Evolutionary conservation across 1,284 basidiomycete genomes (phyloP).

Genomic region (Schizophyllum commune): DNA sequence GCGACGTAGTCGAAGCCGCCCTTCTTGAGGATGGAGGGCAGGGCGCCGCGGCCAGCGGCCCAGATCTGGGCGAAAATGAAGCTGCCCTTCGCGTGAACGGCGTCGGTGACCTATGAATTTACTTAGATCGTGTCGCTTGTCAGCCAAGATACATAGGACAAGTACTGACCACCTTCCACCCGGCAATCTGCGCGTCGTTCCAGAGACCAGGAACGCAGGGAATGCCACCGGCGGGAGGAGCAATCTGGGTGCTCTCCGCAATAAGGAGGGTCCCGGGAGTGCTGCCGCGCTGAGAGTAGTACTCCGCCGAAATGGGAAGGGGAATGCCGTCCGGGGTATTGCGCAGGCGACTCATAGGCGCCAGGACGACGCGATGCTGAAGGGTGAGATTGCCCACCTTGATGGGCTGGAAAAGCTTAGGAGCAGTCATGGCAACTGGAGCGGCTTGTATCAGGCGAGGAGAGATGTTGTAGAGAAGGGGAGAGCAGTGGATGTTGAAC

Average conservation of each 20-base stretch:
- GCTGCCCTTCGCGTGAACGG: conserved; percentile 21
- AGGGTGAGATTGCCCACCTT: conserved; percentile 33
- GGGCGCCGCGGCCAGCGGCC: conserved; percentile 16
- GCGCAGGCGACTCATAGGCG: conserved; percentile 32
- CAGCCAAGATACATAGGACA: no score
- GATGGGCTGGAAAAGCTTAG: conserved; percentile 36
- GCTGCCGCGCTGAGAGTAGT: conserved; percentile 9
- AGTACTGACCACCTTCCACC: no score
- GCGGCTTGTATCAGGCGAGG: no score
- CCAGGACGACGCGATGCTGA: conserved; percentile 29
- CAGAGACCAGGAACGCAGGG: conserved; percentile 10
- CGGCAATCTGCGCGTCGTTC: conserved; percentile 8
- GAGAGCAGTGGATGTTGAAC: no score
- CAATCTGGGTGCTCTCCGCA: conserved; percentile 9
- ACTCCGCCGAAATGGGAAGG: conserved; percentile 9
- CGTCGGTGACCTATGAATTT: conserved; percentile 15
- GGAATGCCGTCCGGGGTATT: conserved; percentile 3
- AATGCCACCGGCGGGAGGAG: conserved; percentile 2
- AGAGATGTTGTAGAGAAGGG: no score
- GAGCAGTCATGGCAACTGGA: neutral
- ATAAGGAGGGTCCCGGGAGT: conserved; percentile 9
- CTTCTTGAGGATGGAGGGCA: conserved; percentile 5
- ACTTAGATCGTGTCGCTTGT: no score
- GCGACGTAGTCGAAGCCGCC: conserved; percentile 21
- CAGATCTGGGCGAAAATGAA: conserved; percentile 20